Conservation (phyloP, 495 filamentous ascomycete species). For the Podospora australis region DNA sequence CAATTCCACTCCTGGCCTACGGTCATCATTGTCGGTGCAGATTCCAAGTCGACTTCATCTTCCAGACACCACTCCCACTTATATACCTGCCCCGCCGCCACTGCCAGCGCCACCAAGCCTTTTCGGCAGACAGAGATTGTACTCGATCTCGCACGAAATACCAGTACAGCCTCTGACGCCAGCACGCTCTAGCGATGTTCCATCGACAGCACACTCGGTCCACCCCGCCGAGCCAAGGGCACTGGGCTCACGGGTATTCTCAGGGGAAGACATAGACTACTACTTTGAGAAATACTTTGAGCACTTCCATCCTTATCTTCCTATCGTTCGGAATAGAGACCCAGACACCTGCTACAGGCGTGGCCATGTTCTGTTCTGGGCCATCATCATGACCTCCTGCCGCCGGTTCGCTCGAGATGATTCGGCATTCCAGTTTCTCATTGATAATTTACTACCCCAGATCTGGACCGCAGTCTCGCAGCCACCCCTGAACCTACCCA, state of each 20-base stretch:
- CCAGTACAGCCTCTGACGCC: slow-evolving; percentile 7
- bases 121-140: slow-evolving; percentile 13
- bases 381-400: slow-evolving; percentile 37
- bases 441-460: slow-evolving; percentile 33
- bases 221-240: slow-evolving; percentile 30
- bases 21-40: slow-evolving; percentile 7
- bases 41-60: slow-evolving; percentile 8
- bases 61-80: slow-evolving; percentile 2
- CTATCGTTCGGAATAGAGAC: slow-evolving; percentile 32
- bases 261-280: slow-evolving; percentile 40
- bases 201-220: slow-evolving; percentile 1
- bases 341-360: slow-evolving; percentile 35
- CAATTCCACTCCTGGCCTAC: not conserved
- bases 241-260: slow-evolving; percentile 38
- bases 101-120: slow-evolving; percentile 4
- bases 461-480: slow-evolving; percentile 30
- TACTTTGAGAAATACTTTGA: slow-evolving; percentile 44
- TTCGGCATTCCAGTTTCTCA: slow-evolving; percentile 35
- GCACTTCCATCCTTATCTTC: slow-evolving; percentile 39
- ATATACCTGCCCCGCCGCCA: slow-evolving; percentile 12
- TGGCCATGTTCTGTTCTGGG: slow-evolving; percentile 38
- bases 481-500: slow-evolving; percentile 29
- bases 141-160: slow-evolving; percentile 9
- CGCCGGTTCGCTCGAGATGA: slow-evolving; percentile 36
- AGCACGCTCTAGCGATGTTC: slow-evolving; percentile 5